Evolutionary conservation across 2,329 filamentous ascomycete species (phyloP).

Genomic region (Pseudopithomyces maydicus): DNA sequence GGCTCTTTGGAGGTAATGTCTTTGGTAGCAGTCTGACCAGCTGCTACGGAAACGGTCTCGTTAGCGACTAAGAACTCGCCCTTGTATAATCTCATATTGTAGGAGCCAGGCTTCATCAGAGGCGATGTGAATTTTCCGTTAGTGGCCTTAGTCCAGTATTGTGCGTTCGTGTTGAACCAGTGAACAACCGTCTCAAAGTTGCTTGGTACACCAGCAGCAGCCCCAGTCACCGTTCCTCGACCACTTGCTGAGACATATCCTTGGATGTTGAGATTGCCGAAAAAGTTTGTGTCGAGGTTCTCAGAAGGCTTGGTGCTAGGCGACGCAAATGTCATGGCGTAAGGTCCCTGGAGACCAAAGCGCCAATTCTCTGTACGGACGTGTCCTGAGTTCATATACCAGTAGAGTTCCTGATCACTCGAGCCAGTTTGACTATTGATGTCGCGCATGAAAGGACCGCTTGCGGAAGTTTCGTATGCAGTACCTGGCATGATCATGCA

Average conservation of each 20-base stretch:
- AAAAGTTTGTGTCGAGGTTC: slow-evolving; percentile 27
- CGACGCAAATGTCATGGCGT: slow-evolving; percentile 26
- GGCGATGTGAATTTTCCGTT: slow-evolving; percentile 22
- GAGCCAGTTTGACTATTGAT: slow-evolving; percentile 27
- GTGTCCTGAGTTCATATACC: slow-evolving; percentile 32
- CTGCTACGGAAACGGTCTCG: slow-evolving; percentile 21
- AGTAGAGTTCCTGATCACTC: slow-evolving; percentile 28
- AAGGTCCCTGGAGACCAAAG: slow-evolving; percentile 26
- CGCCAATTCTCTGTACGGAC: slow-evolving; percentile 30
- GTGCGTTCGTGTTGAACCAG: slow-evolving; percentile 64
- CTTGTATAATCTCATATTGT: slow-evolving; percentile 28
- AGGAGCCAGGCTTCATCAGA: slow-evolving; percentile 26
- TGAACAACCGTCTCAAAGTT: slow-evolving; percentile 51
- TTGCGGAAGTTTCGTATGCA: slow-evolving; percentile 27
- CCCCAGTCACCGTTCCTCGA: slow-evolving; percentile 23
- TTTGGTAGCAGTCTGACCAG: slow-evolving; percentile 21
- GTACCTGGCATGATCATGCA: slow-evolving; percentile 32
- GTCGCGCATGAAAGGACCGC: slow-evolving; percentile 31
- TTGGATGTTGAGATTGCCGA: slow-evolving; percentile 21
- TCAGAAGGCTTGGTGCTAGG: slow-evolving; percentile 18
- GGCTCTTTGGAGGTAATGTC: slow-evolving; percentile 26
- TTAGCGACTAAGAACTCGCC: slow-evolving; percentile 24
- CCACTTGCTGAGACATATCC: slow-evolving; percentile 23
- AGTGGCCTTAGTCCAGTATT: slow-evolving; percentile 60
- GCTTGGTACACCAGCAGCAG: slow-evolving; percentile 19